These are phyloP conservation scores for Inga oerstediana DNA, from an alignment of 306 rosid genomes.

Conservation along the genomic window DNA sequence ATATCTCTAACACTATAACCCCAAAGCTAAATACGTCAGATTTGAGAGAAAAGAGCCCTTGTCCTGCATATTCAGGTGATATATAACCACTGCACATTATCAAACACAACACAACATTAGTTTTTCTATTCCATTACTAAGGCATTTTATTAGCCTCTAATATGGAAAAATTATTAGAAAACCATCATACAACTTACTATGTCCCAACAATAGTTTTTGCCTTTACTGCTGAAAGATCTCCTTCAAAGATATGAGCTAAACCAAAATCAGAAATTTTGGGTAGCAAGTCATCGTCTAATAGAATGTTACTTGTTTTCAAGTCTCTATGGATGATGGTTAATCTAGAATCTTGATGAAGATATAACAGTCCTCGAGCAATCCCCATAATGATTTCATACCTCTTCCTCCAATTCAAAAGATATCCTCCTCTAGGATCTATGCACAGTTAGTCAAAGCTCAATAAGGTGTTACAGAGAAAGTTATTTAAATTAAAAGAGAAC, in stretches of 20 bases:
- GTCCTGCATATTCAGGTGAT: conserved; percentile 4
- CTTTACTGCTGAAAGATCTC: conserved; percentile 12
- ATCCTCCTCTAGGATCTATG: not conserved
- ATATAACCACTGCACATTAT: conserved; percentile 22
- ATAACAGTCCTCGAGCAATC: not conserved
- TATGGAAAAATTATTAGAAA: no score
- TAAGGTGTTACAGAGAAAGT: not conserved
- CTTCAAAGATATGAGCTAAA: not conserved
- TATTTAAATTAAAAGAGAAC: not conserved
- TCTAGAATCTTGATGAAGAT: not conserved
- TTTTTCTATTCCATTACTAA: not conserved
- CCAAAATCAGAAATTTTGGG: not conserved
- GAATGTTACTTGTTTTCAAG: not conserved
- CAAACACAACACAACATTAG: not conserved
- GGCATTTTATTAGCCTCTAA: not conserved
- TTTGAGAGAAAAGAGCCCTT: conserved; percentile 39
- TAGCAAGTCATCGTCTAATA: not conserved
- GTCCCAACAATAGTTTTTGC: conserved; percentile 51
- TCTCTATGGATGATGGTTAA: not conserved
- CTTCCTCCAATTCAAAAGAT: not conserved
- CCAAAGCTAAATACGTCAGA: conserved; percentile 60
- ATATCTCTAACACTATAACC: conserved; percentile 51
- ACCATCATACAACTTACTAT: conserved; percentile 34
- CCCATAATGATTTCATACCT: not conserved
- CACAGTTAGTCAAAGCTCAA: not conserved